Evolutionary conservation across 345 rosid genomes (phyloP), one percentile per base, ranked within the genome.

Genomic region (Rubroshorea leprosula): DNA sequence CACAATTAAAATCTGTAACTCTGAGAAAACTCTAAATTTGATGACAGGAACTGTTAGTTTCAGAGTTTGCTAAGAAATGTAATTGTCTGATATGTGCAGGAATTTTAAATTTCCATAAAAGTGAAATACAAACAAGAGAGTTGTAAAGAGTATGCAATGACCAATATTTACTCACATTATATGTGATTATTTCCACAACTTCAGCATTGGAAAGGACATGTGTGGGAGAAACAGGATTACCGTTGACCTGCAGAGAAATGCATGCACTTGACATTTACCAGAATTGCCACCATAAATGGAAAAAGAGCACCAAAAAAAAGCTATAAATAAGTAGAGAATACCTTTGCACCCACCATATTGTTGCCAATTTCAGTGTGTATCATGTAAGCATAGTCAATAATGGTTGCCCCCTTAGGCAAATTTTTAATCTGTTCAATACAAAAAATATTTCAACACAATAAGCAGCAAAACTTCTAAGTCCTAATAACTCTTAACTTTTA

Each of bases 341-440:
- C 99, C 97, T 93, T 93, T 5, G 96, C 97, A 66, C 94, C 99
- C 38, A 85, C 91, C 94, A 93, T 93, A 74, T 83, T 89, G 86
- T 93, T 93, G 68, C 99, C 99, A 41, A 89, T 72, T 65, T 93
- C 99, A 7, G 97, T 93, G 78, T 86, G 91, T 72, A 93, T 89
- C 90, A 89, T 89, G 72, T 93, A 93, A 57, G 97, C 99, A 47
- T 89, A 93, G 74, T 93, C 99, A 72, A 93, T 78, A 31, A 76
- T 91, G 2, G 99, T 89, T 45, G 99, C 99, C 22, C 99, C 99
- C 74, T 80, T 78, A 3, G 97, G 97, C 59, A 93, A 75, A 68
- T 93, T 89, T 72, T 89, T 93, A 55, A 93, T 93, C 99, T 93
- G 84, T 38, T 65, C 45, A 44, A 19, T 66, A 48, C 19, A 64